A percentile compares a stretch with the other conserved stretches of the same genome.
Conservation (phyloP, 495 filamentous ascomycete genomes). For the Penicillium tannophilum region DNA sequence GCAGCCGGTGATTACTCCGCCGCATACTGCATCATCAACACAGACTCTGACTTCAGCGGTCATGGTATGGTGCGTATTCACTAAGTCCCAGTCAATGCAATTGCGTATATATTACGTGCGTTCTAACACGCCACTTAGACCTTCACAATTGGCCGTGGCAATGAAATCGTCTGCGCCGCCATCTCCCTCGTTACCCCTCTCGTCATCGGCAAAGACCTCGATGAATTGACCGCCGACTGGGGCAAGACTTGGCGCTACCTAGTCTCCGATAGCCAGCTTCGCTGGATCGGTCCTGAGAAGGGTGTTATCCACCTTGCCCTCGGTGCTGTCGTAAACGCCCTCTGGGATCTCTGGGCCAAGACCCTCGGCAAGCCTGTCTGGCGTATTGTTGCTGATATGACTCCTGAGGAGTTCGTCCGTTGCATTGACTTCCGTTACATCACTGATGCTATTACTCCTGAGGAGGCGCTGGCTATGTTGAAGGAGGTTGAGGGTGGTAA, state of each 20-base stretch:
- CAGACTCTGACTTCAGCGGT: slow-evolving; percentile 69
- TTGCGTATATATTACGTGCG: not conserved
- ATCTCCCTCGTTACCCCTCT: slow-evolving; percentile 76
- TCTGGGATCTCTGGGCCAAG: slow-evolving; percentile 97
- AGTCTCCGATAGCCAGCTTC: slow-evolving; percentile 84
- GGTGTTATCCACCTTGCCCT: slow-evolving; percentile 93
- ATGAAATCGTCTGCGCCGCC: slow-evolving; percentile 88
- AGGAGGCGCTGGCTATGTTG: slow-evolving; percentile 76
- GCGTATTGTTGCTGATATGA: slow-evolving; percentile 88
- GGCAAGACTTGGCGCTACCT: slow-evolving; percentile 89
- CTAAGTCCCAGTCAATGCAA: not conserved
- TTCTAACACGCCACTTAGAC: slow-evolving; percentile 55
- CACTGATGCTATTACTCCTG: slow-evolving; percentile 86
- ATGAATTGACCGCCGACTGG: slow-evolving; percentile 77
- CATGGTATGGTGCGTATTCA: slow-evolving; percentile 77
- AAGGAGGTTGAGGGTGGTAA: slow-evolving; percentile 64
- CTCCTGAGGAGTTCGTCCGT: slow-evolving; percentile 77
- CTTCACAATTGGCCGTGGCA: slow-evolving; percentile 95
- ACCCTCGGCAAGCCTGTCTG: slow-evolving; percentile 83
- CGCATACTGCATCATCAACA: slow-evolving; percentile 89
- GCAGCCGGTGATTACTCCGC: slow-evolving; percentile 90
- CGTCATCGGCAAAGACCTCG: slow-evolving; percentile 70
- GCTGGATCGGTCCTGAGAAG: slow-evolving; percentile 96
- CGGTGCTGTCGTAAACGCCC: slow-evolving; percentile 85
- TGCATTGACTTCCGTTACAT: slow-evolving; percentile 96